These are phyloP conservation scores for Leishmania turanica DNA, from an alignment of 208 protist species.

Conservation along the genomic window DNA sequence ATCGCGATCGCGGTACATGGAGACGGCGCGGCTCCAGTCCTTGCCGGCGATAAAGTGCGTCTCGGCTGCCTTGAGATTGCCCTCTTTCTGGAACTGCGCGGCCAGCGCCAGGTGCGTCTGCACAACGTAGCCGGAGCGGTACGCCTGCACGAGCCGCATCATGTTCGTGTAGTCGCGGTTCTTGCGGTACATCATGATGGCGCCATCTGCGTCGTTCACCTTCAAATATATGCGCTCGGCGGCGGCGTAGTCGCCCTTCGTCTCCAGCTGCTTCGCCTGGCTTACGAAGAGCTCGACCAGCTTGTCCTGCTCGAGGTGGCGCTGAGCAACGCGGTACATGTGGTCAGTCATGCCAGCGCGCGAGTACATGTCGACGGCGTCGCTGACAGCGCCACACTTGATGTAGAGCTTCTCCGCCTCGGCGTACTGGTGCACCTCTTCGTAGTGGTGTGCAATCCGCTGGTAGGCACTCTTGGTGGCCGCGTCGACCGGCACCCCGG, in stretches of 20 bases:
- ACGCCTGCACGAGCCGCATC: constrained; percentile 93
- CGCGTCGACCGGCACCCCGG: constrained; percentile 27
- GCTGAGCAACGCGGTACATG: constrained; percentile 94
- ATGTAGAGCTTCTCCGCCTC: constrained; percentile 96
- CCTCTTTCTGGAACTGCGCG: constrained; percentile 96
- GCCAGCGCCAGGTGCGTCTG: constrained; percentile 96
- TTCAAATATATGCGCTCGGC: constrained; percentile 97
- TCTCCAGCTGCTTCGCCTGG: constrained; percentile 95
- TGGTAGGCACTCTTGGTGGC: constrained; percentile 82
- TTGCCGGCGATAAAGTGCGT: constrained; percentile 94
- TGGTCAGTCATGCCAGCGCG: constrained; percentile 92
- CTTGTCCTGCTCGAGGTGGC: constrained; percentile 91
- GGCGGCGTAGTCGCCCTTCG: constrained; percentile 92
- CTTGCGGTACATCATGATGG: constrained; percentile 97
- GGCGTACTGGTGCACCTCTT: constrained; percentile 88
- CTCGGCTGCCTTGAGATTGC: constrained; percentile 94
- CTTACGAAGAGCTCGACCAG: constrained; percentile 91
- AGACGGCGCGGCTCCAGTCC: constrained; percentile 96
- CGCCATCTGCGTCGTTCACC: constrained; percentile 96
- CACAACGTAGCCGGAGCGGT: constrained; percentile 91
- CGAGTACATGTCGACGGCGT: constrained; percentile 98
- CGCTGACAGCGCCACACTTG: constrained; percentile 80
- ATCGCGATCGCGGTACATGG: constrained; percentile 97
- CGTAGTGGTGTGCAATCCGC: constrained; percentile 95
- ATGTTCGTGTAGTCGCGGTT: constrained; percentile 92